Evolutionary conservation across 2,329 filamentous ascomycete species (phyloP), one percentile per base, ranked within the genome.

Genomic region (Fusarium neocosmosporiellum): DNA sequence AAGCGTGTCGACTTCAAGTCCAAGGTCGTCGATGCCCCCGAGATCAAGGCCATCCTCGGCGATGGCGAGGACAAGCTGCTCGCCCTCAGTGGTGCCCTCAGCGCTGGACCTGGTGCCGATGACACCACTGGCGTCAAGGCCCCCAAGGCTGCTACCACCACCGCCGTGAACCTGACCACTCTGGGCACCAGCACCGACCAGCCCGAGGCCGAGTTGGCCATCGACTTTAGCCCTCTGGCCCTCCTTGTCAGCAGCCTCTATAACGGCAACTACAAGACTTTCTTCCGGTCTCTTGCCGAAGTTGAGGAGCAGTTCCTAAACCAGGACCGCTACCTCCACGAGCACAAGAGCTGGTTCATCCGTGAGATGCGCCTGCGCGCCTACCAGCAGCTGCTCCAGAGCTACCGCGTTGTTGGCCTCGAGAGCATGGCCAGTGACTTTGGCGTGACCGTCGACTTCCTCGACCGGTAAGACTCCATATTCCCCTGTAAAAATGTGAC

Each of bases 1-100:
- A 98, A 98, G 87, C 93, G 96, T 57, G 94, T 98, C 36, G 96
- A 99, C 83, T 99, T 99, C 89, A 99, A 99, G 88, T 94, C 94
- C 74, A 98, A 98, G 87, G 96, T 99, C 29, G 96, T 99, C 43
- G 96, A 99, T 82, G 96, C 96, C 9, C 96, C 96, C 14, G 96
- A 99, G 85, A 98, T 99, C 85, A 97, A 96, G 85, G 96, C 96
- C 39, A 97, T 99, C 72, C 90, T 99, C 27, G 96, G 96, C 66
- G 92, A 96, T 76, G 92, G 92, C 27, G 93, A 97, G 77, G 95
- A 98, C 80, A 96, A 96, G 84, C 86, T 98, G 63, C 88, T 94
- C 34, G 95, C 94, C 0, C 86, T 98, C 24, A 91, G 92, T 33
- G 95, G 95, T 20, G 92, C 93, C 34, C 85, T 95, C 62, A 96